Evolutionary conservation across 192 early-diverging fungal genomes (phyloP).

Genomic region (Backusella mclennaniae): DNA sequence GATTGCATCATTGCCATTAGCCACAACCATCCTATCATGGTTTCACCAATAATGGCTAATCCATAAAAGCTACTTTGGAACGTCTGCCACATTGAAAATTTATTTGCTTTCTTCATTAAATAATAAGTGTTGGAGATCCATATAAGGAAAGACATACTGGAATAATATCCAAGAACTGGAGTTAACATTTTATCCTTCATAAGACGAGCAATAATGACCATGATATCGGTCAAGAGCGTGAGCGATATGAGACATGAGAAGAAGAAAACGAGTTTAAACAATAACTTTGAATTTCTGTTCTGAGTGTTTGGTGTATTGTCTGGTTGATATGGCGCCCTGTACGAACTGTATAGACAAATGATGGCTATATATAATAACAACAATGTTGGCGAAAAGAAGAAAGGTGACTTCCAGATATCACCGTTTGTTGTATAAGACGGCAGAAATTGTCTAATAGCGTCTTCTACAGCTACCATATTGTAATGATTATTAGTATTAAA

Average conservation of each 20-base stretch:
- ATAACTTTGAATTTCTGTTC: conserved; percentile 4
- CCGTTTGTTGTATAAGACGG: conserved; percentile 20
- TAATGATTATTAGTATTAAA: neutral
- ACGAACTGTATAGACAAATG: conserved; percentile 10
- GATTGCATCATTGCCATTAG: conserved; percentile 16
- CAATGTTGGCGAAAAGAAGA: conserved; percentile 18
- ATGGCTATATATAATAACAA: conserved; percentile 13
- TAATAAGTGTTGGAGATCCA: conserved; percentile 33
- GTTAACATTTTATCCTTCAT: conserved; percentile 41
- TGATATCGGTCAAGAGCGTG: conserved; percentile 32
- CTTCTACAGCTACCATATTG: neutral
- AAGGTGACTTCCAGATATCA: conserved; percentile 22
- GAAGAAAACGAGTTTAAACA: conserved; percentile 27
- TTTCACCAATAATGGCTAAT: conserved; percentile 41
- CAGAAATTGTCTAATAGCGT: neutral
- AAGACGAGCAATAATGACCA: conserved; percentile 33
- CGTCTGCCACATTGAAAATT: conserved; percentile 44
- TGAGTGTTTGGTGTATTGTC: neutral
- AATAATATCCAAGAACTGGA: conserved; percentile 37
- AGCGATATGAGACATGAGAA: conserved; percentile 30
- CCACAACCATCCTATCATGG: conserved; percentile 46
- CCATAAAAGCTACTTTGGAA: conserved; percentile 50
- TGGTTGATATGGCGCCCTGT: neutral
- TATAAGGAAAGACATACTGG: conserved; percentile 33
- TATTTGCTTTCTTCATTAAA: conserved; percentile 31